Conservation (phyloP, 2,329 filamentous ascomycete genomes). For the Cladophialophora bantiana region DNA sequence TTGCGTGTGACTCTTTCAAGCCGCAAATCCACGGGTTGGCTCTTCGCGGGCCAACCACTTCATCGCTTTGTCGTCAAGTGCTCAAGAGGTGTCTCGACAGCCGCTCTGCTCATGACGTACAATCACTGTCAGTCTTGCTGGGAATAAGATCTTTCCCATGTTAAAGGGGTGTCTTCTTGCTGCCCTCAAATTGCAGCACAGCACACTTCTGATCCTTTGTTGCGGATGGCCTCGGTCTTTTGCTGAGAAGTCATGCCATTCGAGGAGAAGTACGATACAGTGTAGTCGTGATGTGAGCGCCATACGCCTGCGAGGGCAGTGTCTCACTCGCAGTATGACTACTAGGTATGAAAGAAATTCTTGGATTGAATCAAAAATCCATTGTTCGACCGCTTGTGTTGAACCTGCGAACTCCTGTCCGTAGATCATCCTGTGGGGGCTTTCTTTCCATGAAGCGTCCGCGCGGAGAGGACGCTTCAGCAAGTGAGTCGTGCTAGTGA, state of each 20-base stretch:
- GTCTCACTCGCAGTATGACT: background rate
- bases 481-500: background rate
- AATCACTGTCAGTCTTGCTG: background rate
- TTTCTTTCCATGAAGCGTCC: background rate
- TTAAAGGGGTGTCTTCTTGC: background rate
- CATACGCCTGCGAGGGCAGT: background rate
- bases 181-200: background rate
- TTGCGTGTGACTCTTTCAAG: constrained; percentile 16
- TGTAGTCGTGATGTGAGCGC: background rate
- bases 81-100: background rate
- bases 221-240: background rate
- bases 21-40: background rate
- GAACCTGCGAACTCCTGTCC: background rate
- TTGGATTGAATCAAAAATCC: background rate
- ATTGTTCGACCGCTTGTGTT: background rate
- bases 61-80: background rate
- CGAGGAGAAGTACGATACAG: background rate
- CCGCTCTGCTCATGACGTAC: background rate
- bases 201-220: background rate
- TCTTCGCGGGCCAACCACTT: background rate
- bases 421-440: background rate
- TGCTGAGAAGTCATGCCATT: background rate
- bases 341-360: background rate
- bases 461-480: background rate
- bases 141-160: background rate